A percentile compares a stretch with the other conserved stretches of the same genome.
These are phyloP conservation scores for Termitomyces sp. DNA, from an alignment of 768 basidiomycete genomes.

Conservation along the genomic window DNA sequence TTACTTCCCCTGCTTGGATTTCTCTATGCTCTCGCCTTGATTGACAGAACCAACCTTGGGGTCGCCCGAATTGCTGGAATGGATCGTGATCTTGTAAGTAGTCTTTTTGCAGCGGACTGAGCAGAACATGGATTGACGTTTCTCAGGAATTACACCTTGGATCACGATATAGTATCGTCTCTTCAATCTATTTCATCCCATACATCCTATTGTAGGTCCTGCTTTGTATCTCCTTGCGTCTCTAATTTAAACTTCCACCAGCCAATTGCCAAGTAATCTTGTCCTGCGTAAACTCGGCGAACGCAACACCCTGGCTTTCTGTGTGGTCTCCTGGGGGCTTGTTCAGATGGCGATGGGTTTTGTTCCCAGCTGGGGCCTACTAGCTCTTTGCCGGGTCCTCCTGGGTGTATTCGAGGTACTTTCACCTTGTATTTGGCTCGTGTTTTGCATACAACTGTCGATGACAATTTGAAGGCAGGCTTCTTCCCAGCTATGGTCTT, in stretches of 20 bases:
- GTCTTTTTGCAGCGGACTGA: not conserved
- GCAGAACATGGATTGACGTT: not conserved
- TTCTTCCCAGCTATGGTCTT: conserved; percentile 47
- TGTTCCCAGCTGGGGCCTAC: conserved; percentile 33
- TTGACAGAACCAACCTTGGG: conserved; percentile 29
- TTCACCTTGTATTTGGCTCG: not conserved
- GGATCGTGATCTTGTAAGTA: conserved; percentile 26
- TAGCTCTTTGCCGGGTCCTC: conserved; percentile 34
- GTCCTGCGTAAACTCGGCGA: conserved; percentile 37
- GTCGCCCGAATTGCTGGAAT: conserved; percentile 32
- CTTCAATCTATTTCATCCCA: conserved; percentile 42
- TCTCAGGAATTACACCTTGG: conserved; percentile 31
- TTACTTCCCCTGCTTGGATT: conserved; percentile 30
- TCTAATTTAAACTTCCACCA: conserved; percentile 11
- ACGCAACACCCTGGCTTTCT: conserved; percentile 35
- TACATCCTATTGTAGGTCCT: conserved; percentile 38
- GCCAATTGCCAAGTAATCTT: conserved; percentile 41
- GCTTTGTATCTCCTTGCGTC: not conserved
- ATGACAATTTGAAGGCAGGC: conserved; percentile 29
- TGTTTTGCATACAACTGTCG: not conserved
- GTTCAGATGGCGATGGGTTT: conserved; percentile 45
- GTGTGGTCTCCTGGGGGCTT: conserved; percentile 38
- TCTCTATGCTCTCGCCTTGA: conserved; percentile 28
- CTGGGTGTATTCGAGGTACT: conserved; percentile 39
- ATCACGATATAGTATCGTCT: conserved; percentile 39